These are phyloP conservation scores for Pichia sp. DNA, from an alignment of 1,139 yeast genomes.

Conservation along the genomic window DNA sequence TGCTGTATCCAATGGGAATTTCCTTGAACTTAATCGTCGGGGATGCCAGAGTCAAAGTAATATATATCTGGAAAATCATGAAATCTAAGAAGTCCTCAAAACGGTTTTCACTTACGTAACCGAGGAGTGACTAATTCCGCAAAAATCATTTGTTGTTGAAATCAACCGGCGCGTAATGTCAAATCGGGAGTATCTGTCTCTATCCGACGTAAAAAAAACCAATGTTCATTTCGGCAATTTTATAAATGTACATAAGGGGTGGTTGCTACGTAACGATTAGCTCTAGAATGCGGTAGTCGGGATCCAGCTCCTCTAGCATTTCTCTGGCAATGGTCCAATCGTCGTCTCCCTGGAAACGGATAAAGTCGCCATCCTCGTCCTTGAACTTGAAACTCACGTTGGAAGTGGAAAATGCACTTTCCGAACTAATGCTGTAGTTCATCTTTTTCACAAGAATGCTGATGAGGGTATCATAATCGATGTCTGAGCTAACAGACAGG, in stretches of 20 bases:
- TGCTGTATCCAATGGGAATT: neutral
- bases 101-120: neutral
- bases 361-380: constrained; percentile 95
- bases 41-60: neutral
- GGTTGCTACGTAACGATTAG: constrained; percentile 10
- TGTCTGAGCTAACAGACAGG: constrained; percentile 44
- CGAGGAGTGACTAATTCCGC: neutral
- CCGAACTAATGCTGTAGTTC: constrained; percentile 38
- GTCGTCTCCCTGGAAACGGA: constrained; percentile 80
- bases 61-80: neutral
- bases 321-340: constrained; percentile 62
- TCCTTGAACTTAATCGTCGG: neutral
- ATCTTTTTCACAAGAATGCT: constrained; percentile 43
- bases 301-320: constrained; percentile 45
- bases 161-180: neutral
- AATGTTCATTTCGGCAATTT: neutral
- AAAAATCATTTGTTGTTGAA: neutral
- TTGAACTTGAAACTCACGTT: constrained; percentile 66
- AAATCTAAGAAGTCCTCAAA: neutral
- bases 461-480: constrained; percentile 46
- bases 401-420: constrained; percentile 18
- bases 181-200: neutral
- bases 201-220: neutral
- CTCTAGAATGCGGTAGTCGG: constrained; percentile 33
- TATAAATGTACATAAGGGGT: neutral